Base-by-base conservation (phyloP, 2,329 filamentous ascomycete species). In the Chrysoporthe cubensis region DNA sequence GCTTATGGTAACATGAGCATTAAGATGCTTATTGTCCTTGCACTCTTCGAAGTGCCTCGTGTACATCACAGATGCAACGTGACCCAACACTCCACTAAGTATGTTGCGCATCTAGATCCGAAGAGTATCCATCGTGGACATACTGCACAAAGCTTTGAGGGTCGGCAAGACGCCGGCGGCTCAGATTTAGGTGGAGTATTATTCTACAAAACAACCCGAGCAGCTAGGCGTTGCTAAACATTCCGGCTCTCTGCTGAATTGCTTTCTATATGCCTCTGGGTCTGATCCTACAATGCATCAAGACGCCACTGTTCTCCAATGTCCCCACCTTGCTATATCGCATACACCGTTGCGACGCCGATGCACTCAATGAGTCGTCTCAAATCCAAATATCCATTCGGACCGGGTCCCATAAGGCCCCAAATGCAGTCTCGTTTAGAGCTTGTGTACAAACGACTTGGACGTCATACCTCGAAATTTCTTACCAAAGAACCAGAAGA, bases 401-500 rank as follows among this genome's bases (percentile, higher is more conserved):
- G 14, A 46, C 44, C 44, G 3, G 14, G 44, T 14, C 44, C 18
- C 44, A 4, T 4, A 7, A 46, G 14, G 44, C 13, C 18, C 14
- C 11, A 7, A 13, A n/a, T 13, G 14, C 44, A 14, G 18, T 18
- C 18, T 18, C 26, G 34, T n/a, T 63, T 34, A 65, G 1, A 69
- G 42, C 50, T 40, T 67, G 68, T 75, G 73, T 3, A 75, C 73
- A 60, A 72, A 73, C 4, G 73, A 74, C 48, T 74, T 73, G 21
- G 78, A 76, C 42, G 74, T 77, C 58, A 80, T 71, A 11, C 78
- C 75, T 46, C 78, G 72, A 26, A 81, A 75, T 40, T 73, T 76
- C 70, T 77, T 76, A 26, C 74, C 74, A 37, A 61, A 73, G 54
- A 71, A 72, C 73, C 73, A 76, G 65, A 75, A 76, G n/a, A 74